These are phyloP conservation scores for Myochromella boudieri DNA, from an alignment of 768 basidiomycete genomes.

Conservation along the genomic window DNA sequence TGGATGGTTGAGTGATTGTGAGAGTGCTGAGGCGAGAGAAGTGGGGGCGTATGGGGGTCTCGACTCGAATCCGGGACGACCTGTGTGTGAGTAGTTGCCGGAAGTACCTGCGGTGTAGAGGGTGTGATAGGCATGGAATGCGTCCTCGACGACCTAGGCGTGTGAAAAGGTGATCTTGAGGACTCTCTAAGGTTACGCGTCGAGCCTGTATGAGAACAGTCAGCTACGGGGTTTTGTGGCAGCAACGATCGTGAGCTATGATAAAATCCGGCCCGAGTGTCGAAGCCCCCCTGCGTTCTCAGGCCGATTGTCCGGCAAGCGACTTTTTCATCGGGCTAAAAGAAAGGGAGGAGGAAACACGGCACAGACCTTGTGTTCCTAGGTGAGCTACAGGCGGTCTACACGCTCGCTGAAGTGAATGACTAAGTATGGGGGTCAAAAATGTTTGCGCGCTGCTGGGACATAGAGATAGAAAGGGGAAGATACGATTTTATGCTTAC, in stretches of 20 bases:
- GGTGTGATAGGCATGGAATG: conserved; percentile 66
- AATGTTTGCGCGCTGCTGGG: conserved; percentile 6
- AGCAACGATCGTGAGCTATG: conserved; percentile 1
- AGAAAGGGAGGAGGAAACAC: conserved; percentile 20
- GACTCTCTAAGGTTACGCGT: conserved; percentile 46
- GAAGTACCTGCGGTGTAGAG: conserved; percentile 52
- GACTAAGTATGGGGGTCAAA: conserved; percentile 53
- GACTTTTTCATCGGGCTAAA: conserved; percentile 8
- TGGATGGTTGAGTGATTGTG: conserved; percentile 40
- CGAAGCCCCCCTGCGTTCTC: conserved; percentile 9
- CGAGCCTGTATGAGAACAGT: conserved; percentile 32
- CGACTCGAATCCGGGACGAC: conserved; percentile 29
- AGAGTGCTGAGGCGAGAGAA: conserved; percentile 30
- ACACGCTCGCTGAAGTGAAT: conserved; percentile 59
- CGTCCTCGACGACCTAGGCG: conserved; percentile 56
- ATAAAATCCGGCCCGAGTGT: conserved; percentile 9
- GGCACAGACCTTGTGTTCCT: conserved; percentile 45
- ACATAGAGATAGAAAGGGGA: conserved; percentile 21
- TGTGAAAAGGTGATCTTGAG: conserved; percentile 47
- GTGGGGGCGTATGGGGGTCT: conserved; percentile 34
- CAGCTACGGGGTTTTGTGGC: conserved; percentile 21
- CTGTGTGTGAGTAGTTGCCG: conserved; percentile 34
- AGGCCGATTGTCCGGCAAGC: conserved; percentile 11
- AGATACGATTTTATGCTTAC: conserved; percentile 23
- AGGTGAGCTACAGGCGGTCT: conserved; percentile 51